Evolutionary conservation across 192 early-diverging fungal genomes (phyloP), one percentile per base, ranked within the genome.

Genomic region (Pilaira anomala): DNA sequence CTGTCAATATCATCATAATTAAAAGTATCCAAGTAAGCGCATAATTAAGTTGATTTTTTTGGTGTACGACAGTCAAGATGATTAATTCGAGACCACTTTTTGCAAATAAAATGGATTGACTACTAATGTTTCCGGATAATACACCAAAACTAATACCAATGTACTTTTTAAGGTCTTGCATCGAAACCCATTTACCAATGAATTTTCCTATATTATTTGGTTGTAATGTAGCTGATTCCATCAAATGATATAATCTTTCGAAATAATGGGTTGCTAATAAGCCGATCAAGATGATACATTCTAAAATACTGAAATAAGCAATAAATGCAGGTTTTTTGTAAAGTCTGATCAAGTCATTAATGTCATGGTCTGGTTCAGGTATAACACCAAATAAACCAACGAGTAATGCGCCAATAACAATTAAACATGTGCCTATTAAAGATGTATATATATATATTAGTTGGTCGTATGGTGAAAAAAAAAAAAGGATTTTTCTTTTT

Each of bases 1-100:
- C 74, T 16, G 81, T 77, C 25, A 78, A 26, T 7, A 84, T 66
- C 33, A 88, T 75, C 18, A 82, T 83, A 24, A 62, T 46, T 16
- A 88, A 83, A 19, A 91, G 75, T 29, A 89, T 78, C 79, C 86
- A 78, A 7, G 87, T 87, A 48, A 91, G 67, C 28, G 87, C 82
- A 59, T 83, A 79, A 25, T 82, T 80, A 48, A 91, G 82, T 59
- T 90, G 89, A 66, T 88, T 88, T 56, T 80, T 48, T 16, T 85
- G 76, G 14, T 72, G 51, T 18, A 78, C 41, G 14, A 86, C 61
- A 0, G 83, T 86, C 26, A 90, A 66, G 3, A 86, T 67, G n/a
- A 91, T 60, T 58, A 91, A 73, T 22, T 89, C 89, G 16, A 90
- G 80, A 2, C 88, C 89, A 48, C 85, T 88, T 60, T 91, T 91